Evolutionary conservation across 768 basidiomycete species (phyloP), one percentile per base, ranked within the genome.

Genomic region (Russula compacta): DNA sequence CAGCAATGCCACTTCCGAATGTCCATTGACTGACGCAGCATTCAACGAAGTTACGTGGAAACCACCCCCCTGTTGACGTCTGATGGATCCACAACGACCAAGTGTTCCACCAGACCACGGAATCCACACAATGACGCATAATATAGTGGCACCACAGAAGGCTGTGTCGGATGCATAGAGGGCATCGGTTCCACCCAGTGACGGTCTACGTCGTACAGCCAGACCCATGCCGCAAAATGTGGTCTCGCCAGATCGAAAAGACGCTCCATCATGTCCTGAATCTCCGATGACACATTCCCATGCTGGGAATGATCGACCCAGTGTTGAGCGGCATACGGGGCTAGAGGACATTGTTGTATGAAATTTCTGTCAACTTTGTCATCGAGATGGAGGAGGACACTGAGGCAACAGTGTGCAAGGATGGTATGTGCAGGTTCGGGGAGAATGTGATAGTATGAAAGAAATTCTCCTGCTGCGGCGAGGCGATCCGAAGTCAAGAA

Each of bases 401-500:
- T 51, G 36, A 63, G 53, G 48, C 59, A 21, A 0, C 39, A 32
- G 2, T 39, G 21, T 1, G 62, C 53, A 12, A 63, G 49, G 6
- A 46, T 50, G 2, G 38, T 44, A 46, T 63, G 62, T 9, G 59
- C 59, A 0, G 32, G 35, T 17, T 42, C 47, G 29, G 42, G 42
- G 3, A 39, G 36, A n/a, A 63, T 39, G 42, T 51, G 53, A 19
- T 60, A 63, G 17, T 15, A n/a, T 7, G 62, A 63, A 33, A 61
- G 48, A 10, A 8, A 15, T 2, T 51, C n/a, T 38, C 35, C 48
- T 7, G 24, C 39, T 0, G 6, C 15, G 3, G 17, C 24, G 15
- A 63, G 59, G 29, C 53, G 62, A 1, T 46, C 12, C 10, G 62
- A 63, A 4, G 43, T 54, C 40, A 63, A 60, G 59, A 17, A 63